phyloP scores from a whole-genome alignment of 2,329 filamentous ascomycete species.

The Ophiosphaerella herpotricha region DNA sequence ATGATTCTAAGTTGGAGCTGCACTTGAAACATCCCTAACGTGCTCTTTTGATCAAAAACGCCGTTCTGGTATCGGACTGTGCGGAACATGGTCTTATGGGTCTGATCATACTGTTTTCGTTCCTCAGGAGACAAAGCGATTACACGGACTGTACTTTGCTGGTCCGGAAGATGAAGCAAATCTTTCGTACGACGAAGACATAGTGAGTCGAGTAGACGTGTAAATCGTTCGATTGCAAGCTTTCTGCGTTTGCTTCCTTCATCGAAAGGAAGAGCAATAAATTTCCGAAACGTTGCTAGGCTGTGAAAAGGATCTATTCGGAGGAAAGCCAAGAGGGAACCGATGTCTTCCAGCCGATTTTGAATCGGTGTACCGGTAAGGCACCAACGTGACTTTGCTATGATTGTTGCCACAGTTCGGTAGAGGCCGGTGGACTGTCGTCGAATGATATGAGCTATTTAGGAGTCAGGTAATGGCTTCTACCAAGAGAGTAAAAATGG shows the following conservation, averaged over 20 bases:
- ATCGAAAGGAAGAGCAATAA: constrained; percentile 50
- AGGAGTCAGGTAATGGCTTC: neutral
- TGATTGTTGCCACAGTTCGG: constrained; percentile 49
- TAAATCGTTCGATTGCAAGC: constrained; percentile 29
- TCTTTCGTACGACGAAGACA: constrained; percentile 52
- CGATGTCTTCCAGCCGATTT: constrained; percentile 59
- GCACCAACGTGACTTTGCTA: constrained; percentile 53
- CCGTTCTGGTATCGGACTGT: constrained; percentile 47
- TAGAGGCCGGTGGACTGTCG: constrained; percentile 53
- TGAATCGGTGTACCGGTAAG: constrained; percentile 54
- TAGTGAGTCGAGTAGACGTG: constrained; percentile 41
- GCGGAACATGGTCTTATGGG: constrained; percentile 44
- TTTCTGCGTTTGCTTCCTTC: constrained; percentile 27
- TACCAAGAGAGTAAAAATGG: neutral
- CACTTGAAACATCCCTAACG: constrained; percentile 54
- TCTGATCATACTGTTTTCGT: constrained; percentile 37
- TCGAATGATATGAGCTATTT: constrained; percentile 57
- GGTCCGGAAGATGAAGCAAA: constrained; percentile 46
- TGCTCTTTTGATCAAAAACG: constrained; percentile 41
- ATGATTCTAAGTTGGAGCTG: constrained; percentile 54
- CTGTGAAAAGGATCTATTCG: constrained; percentile 50
- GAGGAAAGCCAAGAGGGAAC: constrained; percentile 57
- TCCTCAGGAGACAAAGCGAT: constrained; percentile 43
- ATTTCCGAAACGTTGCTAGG: constrained; percentile 50
- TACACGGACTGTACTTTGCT: constrained; percentile 20